A percentile compares a stretch with the other conserved stretches of the same genome.
Conservation (phyloP, 495 filamentous ascomycete species). For the Cercophora sp. region DNA sequence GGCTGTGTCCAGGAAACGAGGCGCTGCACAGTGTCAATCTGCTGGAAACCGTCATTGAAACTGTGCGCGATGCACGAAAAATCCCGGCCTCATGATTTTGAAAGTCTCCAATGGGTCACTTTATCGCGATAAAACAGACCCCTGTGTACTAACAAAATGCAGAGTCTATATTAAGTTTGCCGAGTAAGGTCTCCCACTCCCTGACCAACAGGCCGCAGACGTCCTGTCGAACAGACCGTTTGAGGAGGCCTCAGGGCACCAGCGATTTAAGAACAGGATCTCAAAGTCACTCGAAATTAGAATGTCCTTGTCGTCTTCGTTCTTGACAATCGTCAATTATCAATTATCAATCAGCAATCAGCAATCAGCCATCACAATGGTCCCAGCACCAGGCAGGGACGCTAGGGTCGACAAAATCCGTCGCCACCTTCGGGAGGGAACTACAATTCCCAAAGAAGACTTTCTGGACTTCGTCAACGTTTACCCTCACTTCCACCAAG, state of each 20-base stretch:
- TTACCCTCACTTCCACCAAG: background rate
- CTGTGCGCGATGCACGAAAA: background rate
- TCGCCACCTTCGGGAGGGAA: background rate
- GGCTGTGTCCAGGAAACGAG: too few species aligned
- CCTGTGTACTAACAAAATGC: background rate
- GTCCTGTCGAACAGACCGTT: background rate
- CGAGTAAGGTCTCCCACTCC: background rate
- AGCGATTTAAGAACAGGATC: background rate
- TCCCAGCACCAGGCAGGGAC: background rate
- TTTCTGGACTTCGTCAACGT: background rate
- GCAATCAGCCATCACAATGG: background rate
- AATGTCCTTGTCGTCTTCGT: background rate
- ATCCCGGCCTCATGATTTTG: background rate
- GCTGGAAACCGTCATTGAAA: background rate
- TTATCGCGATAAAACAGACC: background rate
- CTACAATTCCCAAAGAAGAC: background rate
- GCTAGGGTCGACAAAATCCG: background rate
- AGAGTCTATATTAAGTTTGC: background rate
- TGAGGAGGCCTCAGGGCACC: background rate
- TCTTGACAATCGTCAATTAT: background rate
- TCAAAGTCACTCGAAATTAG: background rate
- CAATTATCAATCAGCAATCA: background rate
- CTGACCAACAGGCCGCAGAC: background rate
- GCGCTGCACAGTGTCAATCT: background rate
- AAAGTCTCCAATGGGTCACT: background rate